Evolutionary conservation across 257 asterid genomes (phyloP).

Genomic region (Forsythia suspensa): DNA sequence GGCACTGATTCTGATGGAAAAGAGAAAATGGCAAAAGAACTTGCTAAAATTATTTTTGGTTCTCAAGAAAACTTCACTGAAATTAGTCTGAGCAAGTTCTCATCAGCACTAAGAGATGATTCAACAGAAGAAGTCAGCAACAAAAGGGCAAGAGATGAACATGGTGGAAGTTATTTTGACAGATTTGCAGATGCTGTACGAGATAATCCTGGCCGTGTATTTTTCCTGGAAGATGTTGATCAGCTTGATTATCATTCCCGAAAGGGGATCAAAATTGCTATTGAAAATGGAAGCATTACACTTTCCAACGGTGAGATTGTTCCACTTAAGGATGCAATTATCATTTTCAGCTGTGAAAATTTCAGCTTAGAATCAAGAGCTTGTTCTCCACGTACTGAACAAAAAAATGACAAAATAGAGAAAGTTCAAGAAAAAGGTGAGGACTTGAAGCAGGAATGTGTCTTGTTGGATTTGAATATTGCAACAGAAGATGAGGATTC

Average conservation of each 20-base stretch:
- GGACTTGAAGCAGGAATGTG: constrained; percentile 18
- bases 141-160: constrained; percentile 67
- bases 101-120: constrained; percentile 25
- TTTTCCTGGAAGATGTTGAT: constrained; percentile 69
- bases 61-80: constrained; percentile 43
- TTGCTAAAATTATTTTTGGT: constrained; percentile 59
- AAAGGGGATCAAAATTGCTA: constrained; percentile 48
- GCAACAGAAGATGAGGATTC: constrained; percentile 46
- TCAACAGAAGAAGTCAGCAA: constrained; percentile 45
- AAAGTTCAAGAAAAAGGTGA: constrained; percentile 23
- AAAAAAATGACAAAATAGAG: background rate
- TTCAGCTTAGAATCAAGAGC: constrained; percentile 29
- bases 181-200: constrained; percentile 59
- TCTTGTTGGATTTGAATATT: constrained; percentile 66
- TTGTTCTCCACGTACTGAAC: constrained; percentile 21
- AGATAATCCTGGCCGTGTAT: constrained; percentile 67
- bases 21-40: constrained; percentile 64
- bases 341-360: constrained; percentile 57
- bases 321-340: constrained; percentile 62
- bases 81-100: constrained; percentile 50
- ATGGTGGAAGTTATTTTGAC: constrained; percentile 51
- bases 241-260: constrained; percentile 37
- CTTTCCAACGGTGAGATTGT: constrained; percentile 42
- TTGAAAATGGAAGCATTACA: constrained; percentile 43
- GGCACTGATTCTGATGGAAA: constrained; percentile 68